Evolutionary conservation across 2,329 filamentous ascomycete genomes (phyloP).

Genomic region (Aspergillus sp.): DNA sequence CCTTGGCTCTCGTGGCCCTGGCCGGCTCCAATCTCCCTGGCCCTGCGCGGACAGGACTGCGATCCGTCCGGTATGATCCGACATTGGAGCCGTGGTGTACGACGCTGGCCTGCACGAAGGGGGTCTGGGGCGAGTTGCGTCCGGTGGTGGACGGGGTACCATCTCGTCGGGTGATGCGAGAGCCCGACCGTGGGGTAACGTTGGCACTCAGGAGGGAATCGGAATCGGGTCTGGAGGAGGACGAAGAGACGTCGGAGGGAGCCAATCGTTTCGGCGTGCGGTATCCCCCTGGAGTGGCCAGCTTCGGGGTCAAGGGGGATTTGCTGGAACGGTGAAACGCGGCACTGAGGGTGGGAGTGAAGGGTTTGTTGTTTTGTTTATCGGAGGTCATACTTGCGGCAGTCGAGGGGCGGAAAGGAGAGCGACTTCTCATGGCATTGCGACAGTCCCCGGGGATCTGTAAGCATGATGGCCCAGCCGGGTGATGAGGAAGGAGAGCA

Average conservation of each 20-base stretch:
- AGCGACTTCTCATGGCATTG: conserved; percentile 50
- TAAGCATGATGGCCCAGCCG: conserved; percentile 38
- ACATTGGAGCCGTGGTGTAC: conserved; percentile 22
- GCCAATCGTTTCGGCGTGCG: conserved; percentile 34
- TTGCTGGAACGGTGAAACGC: conserved; percentile 57
- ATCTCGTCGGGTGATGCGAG: conserved; percentile 69
- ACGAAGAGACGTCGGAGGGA: conserved; percentile 31
- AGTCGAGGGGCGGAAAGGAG: conserved; percentile 28
- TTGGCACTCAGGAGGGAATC: conserved; percentile 62
- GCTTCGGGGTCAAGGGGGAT: conserved; percentile 59
- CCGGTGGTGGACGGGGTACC: conserved; percentile 48
- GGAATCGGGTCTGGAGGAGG: conserved; percentile 49
- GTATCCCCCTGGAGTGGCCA: conserved; percentile 45
- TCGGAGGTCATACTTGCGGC: conserved; percentile 50
- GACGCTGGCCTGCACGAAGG: conserved; percentile 28
- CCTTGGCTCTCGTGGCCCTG: conserved; percentile 37
- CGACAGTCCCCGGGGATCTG: conserved; percentile 25
- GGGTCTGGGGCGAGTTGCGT: conserved; percentile 27
- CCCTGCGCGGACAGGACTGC: conserved; percentile 34
- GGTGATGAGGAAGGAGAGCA: conserved; percentile 6
- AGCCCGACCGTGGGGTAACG: conserved; percentile 75
- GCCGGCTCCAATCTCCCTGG: conserved; percentile 28
- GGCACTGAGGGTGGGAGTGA: conserved; percentile 68
- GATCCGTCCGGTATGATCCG: conserved; percentile 30
- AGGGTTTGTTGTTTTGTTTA: conserved; percentile 57